phyloP scores from a whole-genome alignment of 371 early-diverging fungal genomes.

The Mortierella sp. region DNA sequence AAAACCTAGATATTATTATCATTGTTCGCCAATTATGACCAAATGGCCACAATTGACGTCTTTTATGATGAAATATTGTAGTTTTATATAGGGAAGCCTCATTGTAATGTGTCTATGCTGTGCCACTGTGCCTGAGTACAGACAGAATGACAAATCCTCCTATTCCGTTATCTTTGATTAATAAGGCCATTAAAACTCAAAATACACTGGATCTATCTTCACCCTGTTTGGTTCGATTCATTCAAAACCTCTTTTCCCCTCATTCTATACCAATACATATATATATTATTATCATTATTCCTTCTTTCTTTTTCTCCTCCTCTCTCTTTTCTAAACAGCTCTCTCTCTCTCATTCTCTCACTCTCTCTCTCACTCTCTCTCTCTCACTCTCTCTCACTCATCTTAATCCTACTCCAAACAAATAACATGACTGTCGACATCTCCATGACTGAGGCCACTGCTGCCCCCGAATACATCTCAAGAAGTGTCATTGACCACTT shows the following conservation, averaged over 20 bases:
- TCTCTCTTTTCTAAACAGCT: not conserved
- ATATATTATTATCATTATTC: not conserved
- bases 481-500: slow-evolving; percentile 50
- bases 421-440: slow-evolving; percentile 42
- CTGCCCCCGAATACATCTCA: slow-evolving; percentile 30
- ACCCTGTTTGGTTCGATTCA: not conserved
- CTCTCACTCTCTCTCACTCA: not conserved
- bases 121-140: not conserved
- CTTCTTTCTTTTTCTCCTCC: not conserved
- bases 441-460: slow-evolving; percentile 33
- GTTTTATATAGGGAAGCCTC: too few relatives aligned
- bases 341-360: not conserved
- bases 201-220: not conserved
- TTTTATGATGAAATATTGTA: too few relatives aligned
- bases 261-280: not conserved
- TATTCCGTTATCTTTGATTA: not conserved
- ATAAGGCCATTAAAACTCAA: too few relatives aligned
- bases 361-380: not conserved
- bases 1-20: too few relatives aligned
- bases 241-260: not conserved
- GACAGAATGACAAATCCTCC: not conserved
- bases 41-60: too few relatives aligned
- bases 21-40: too few relatives aligned
- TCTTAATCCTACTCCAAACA: not conserved
- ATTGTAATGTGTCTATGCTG: not conserved